A percentile compares a stretch with the other conserved stretches of the same genome.
phyloP scores from a whole-genome alignment of 257 asterid genomes.

The Marsdenia floribunda region DNA sequence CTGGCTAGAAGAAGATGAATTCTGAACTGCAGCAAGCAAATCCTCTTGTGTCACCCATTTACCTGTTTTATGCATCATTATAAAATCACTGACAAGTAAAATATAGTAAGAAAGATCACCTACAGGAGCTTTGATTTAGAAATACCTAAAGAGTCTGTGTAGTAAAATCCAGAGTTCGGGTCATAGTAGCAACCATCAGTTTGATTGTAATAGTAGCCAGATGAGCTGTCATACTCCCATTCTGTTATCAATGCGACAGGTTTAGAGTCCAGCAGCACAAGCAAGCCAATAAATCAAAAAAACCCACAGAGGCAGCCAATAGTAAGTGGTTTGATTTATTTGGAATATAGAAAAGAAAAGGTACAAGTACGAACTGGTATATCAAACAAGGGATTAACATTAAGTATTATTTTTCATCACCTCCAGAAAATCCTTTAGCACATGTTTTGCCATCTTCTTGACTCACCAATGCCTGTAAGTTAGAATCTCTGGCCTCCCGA shows the following conservation, averaged over 20 bases:
- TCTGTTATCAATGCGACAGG: slow-evolving; percentile 38
- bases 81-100: background rate
- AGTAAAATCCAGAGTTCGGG: slow-evolving; percentile 95
- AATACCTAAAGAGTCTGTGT: slow-evolving; percentile 78
- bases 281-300: background rate
- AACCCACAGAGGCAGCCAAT: slow-evolving; percentile 8
- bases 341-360: slow-evolving; percentile 8
- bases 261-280: slow-evolving; percentile 1
- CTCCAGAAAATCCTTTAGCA: slow-evolving; percentile 63
- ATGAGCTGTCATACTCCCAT: slow-evolving; percentile 74
- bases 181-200: slow-evolving; percentile 61
- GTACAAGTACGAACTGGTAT: background rate
- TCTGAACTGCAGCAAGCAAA: slow-evolving; percentile 58
- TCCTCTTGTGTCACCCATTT: slow-evolving; percentile 89
- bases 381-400: background rate
- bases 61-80: slow-evolving; percentile 39
- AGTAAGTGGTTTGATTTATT: background rate
- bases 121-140: background rate
- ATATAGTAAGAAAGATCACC: slow-evolving; percentile 3
- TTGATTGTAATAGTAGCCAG: slow-evolving; percentile 76
- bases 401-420: slow-evolving; percentile 26
- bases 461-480: slow-evolving; percentile 44
- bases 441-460: slow-evolving; percentile 38
- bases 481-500: slow-evolving; percentile 62
- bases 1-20: slow-evolving; percentile 40